Conservation (phyloP, 164 flowering plant genomes). For the Sextonia rubra region DNA sequence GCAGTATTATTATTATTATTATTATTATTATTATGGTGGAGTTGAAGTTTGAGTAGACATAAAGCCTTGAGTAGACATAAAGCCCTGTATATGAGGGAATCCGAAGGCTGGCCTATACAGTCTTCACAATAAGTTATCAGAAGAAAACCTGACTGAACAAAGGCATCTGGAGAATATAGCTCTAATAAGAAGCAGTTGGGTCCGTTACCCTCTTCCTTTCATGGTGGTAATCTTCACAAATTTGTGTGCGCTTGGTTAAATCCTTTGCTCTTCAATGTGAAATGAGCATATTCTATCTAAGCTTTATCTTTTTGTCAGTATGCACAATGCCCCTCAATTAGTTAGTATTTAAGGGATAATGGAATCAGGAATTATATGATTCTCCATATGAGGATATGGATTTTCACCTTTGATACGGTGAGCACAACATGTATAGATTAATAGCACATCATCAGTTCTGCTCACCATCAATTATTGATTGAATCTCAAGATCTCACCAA, state of each 20-base stretch:
- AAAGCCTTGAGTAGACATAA: too few relatives aligned
- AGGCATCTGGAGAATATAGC: constrained; percentile 7
- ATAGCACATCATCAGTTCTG: too few relatives aligned
- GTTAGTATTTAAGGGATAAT: not conserved
- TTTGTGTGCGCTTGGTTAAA: not conserved
- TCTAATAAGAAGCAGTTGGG: constrained; percentile 30
- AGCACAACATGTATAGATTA: too few relatives aligned
- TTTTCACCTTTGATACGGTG: too few relatives aligned
- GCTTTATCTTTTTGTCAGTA: not conserved
- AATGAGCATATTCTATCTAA: not conserved
- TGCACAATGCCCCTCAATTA: not conserved
- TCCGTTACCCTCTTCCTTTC: constrained; percentile 27
- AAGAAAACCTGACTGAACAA: not conserved
- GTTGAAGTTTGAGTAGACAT: too few relatives aligned
- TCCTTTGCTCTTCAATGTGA: not conserved
- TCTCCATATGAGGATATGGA: too few relatives aligned
- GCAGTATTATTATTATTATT: too few relatives aligned
- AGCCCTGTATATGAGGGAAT: too few relatives aligned
- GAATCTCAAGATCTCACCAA: too few relatives aligned
- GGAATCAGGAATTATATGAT: not conserved
- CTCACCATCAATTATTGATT: too few relatives aligned
- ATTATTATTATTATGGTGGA: too few relatives aligned
- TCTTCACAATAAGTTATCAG: not conserved
- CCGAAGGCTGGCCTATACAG: too few relatives aligned
- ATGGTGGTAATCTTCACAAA: constrained; percentile 18